Conservation (phyloP, 257 asterid genomes). For the Osmanthus fragrans region DNA sequence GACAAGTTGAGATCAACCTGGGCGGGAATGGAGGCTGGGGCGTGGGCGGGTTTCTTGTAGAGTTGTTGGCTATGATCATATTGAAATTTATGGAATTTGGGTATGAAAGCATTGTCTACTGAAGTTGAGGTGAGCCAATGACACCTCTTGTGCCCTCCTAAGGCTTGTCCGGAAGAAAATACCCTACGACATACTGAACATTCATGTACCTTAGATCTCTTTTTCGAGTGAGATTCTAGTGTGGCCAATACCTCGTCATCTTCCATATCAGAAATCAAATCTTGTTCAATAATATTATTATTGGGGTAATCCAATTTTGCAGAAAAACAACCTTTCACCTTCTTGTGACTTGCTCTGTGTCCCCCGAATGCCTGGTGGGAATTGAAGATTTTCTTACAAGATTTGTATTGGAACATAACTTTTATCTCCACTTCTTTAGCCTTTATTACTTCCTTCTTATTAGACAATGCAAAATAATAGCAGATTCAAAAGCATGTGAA, state of each 20-base stretch:
- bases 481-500: conserved; percentile 19
- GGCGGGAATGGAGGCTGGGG: conserved; percentile 28
- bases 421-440: conserved; percentile 46
- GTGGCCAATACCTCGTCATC: conserved; percentile 10
- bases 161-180: conserved; percentile 81
- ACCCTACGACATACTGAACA: conserved; percentile 75
- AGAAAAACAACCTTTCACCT: conserved; percentile 85
- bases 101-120: conserved; percentile 51
- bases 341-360: conserved; percentile 93
- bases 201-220: conserved; percentile 56
- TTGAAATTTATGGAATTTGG: conserved; percentile 40
- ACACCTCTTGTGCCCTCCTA: conserved; percentile 85
- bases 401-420: conserved; percentile 70
- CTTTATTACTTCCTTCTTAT: conserved; percentile 26
- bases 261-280: conserved; percentile 26
- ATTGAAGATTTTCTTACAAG: conserved; percentile 69
- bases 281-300: conserved; percentile 32
- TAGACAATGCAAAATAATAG: conserved; percentile 11
- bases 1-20: conserved; percentile 54
- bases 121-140: conserved; percentile 65
- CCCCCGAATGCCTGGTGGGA: conserved; percentile 98
- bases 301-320: conserved; percentile 33
- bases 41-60: conserved; percentile 41
- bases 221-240: conserved; percentile 26
- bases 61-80: conserved; percentile 36